Conservation (phyloP, 2,329 filamentous ascomycete species). For the Colletotrichum trifolii region DNA sequence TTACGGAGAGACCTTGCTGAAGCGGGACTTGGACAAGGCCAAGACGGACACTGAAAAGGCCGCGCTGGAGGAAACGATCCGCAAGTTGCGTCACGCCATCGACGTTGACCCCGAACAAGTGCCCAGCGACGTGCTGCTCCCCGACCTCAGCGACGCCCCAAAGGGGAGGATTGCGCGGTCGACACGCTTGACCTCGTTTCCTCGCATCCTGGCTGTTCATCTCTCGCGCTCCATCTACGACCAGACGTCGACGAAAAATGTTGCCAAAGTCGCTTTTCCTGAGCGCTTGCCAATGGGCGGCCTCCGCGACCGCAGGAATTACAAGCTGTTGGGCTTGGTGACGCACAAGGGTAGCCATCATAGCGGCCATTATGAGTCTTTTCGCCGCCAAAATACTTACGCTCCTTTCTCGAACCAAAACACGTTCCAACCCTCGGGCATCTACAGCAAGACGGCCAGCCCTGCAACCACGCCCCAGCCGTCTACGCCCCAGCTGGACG, state of each 20-base stretch:
- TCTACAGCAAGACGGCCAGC: slow-evolving; percentile 74
- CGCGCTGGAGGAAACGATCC: slow-evolving; percentile 60
- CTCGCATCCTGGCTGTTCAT: slow-evolving; percentile 90
- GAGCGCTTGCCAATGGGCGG: slow-evolving; percentile 87
- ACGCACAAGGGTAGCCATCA: slow-evolving; percentile 96
- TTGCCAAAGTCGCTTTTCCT: slow-evolving; percentile 92
- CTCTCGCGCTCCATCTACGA: slow-evolving; percentile 95
- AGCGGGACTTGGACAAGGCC: slow-evolving; percentile 67
- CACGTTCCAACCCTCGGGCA: slow-evolving; percentile 79
- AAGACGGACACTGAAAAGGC: slow-evolving; percentile 63
- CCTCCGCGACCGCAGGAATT: slow-evolving; percentile 80
- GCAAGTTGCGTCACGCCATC: slow-evolving; percentile 74
- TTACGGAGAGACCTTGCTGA: slow-evolving; percentile 76
- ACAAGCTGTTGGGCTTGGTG: slow-evolving; percentile 86
- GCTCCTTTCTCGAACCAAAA: slow-evolving; percentile 86
- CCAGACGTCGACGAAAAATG: slow-evolving; percentile 86
- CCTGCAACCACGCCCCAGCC: slow-evolving; percentile 60
- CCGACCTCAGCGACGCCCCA: slow-evolving; percentile 79
- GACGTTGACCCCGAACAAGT: slow-evolving; percentile 83
- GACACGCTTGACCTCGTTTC: slow-evolving; percentile 87
- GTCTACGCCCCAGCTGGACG: slow-evolving; percentile 58
- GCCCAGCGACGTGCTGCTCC: slow-evolving; percentile 78
- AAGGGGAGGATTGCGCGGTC: slow-evolving; percentile 88
- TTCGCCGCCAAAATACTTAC: slow-evolving; percentile 81
- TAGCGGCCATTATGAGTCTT: slow-evolving; percentile 97